Conservation (phyloP, 2,329 filamentous ascomycete species). For the Fusarium sp. region DNA sequence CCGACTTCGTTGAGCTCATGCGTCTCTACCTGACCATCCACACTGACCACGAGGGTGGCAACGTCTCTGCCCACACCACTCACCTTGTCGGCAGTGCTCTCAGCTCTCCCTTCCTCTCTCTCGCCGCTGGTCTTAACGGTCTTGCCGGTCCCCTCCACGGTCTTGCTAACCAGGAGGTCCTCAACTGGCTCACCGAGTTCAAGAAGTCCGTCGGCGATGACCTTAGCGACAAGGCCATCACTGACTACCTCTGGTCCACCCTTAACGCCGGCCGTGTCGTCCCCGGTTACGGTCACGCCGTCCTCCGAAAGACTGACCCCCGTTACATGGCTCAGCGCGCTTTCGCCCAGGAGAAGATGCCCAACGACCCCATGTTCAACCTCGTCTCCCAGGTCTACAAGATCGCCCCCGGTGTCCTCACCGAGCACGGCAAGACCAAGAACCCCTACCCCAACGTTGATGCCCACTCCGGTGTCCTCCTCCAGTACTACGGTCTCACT, state of each 20-base stretch:
- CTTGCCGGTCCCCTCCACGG: slow-evolving; percentile 98
- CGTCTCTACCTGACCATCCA: slow-evolving; percentile 99
- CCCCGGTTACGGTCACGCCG: slow-evolving; percentile 94
- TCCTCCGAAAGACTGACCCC: slow-evolving; percentile 99
- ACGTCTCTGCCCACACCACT: slow-evolving; percentile 98
- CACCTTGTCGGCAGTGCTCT: slow-evolving; percentile 97
- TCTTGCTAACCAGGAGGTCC: slow-evolving; percentile 99
- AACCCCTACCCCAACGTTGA: slow-evolving; percentile 99
- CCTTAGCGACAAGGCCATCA: slow-evolving; percentile 95
- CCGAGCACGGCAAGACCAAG: slow-evolving; percentile 99
- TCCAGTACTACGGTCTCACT: slow-evolving; percentile 99
- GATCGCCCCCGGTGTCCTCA: slow-evolving; percentile 97
- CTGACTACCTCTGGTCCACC: slow-evolving; percentile 96
- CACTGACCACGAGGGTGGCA: slow-evolving; percentile 99
- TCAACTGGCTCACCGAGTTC: slow-evolving; percentile 99
- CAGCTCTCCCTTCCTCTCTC: slow-evolving; percentile 96
- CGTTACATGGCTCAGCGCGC: slow-evolving; percentile 98
- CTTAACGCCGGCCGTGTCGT: slow-evolving; percentile 95
- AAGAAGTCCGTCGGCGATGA: slow-evolving; percentile 95
- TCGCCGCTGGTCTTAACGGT: slow-evolving; percentile 97
- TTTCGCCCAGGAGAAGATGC: slow-evolving; percentile 92
- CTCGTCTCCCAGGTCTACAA: slow-evolving; percentile 99
- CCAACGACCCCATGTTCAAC: slow-evolving; percentile 99
- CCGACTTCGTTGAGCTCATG: slow-evolving; percentile 97
- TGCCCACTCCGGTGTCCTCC: slow-evolving; percentile 97